A percentile compares a stretch with the other conserved stretches of the same genome.
Evolutionary conservation across 352 stramenopile species (phyloP).

Genomic region (Thraustochytrium striatum): DNA sequence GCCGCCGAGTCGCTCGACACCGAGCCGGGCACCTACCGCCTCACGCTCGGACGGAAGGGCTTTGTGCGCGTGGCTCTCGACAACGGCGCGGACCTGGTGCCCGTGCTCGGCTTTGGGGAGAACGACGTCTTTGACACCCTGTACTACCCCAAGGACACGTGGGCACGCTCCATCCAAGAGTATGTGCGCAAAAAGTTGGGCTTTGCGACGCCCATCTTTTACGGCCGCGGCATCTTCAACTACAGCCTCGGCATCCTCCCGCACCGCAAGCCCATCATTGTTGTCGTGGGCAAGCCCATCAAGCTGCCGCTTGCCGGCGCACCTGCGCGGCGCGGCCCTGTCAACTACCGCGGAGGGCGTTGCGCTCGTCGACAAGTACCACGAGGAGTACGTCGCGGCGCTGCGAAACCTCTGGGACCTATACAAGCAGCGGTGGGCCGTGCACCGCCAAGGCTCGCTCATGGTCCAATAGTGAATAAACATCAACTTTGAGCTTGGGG

Average conservation of each 20-base stretch:
- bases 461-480: constrained; percentile 35
- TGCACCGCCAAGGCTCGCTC: constrained; percentile 37
- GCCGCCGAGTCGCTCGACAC: constrained; percentile 54
- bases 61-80: constrained; percentile 56
- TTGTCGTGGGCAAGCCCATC: constrained; percentile 53
- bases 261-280: constrained; percentile 49
- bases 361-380: constrained; percentile 60
- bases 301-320: constrained; percentile 36
- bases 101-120: constrained; percentile 58
- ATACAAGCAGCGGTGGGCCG: constrained; percentile 55
- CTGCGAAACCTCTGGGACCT: constrained; percentile 62
- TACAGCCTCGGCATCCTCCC: constrained; percentile 52
- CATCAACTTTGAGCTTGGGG: no score
- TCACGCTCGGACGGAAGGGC: constrained; percentile 55
- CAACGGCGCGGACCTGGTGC: constrained; percentile 52
- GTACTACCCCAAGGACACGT: constrained; percentile 53
- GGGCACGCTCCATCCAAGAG: constrained; percentile 51
- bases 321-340: constrained; percentile 46
- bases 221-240: constrained; percentile 43
- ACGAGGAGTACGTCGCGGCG: constrained; percentile 58
- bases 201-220: constrained; percentile 53
- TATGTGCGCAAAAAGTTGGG: constrained; percentile 52
- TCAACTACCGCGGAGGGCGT: constrained; percentile 50
- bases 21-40: constrained; percentile 47
- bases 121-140: constrained; percentile 55